These are phyloP conservation scores for Akanthomyces lecanii DNA, from an alignment of 2,329 filamentous ascomycete genomes.

Conservation along the genomic window DNA sequence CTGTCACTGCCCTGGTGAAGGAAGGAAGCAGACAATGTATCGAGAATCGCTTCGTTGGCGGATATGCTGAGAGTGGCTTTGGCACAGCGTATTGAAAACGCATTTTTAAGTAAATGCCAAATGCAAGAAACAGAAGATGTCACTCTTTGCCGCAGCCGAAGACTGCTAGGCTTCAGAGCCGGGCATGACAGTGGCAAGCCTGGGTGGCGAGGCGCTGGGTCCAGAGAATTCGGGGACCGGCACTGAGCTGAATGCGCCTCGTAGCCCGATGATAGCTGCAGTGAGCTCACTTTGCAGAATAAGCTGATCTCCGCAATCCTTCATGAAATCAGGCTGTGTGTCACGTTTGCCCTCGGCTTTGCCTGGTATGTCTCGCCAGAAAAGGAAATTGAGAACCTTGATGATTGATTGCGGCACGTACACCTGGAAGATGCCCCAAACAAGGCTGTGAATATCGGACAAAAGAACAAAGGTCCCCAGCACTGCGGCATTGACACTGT, in stretches of 20 bases:
- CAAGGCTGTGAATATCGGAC: not conserved
- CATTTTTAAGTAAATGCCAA: not conserved
- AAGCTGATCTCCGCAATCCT: not conserved
- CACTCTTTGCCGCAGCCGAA: not conserved
- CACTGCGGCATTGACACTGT: not conserved
- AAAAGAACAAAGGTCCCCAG: not conserved
- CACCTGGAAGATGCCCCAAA: not conserved
- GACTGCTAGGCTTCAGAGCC: too few relatives aligned
- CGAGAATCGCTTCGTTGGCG: not conserved
- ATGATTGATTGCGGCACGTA: not conserved
- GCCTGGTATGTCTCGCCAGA: too few relatives aligned
- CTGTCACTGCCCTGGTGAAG: not conserved
- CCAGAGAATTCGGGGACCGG: too few relatives aligned
- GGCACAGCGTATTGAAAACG: too few relatives aligned
- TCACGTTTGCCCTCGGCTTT: not conserved
- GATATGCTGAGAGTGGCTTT: not conserved
- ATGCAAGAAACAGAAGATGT: not conserved
- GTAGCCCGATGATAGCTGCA: not conserved
- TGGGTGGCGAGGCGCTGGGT: too few relatives aligned
- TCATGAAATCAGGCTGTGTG: not conserved
- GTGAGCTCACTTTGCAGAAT: not conserved
- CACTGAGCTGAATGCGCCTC: too few relatives aligned
- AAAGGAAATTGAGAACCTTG: not conserved
- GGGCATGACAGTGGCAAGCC: too few relatives aligned
- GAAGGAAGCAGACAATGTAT: not conserved